A percentile compares a stretch with the other conserved stretches of the same genome.
These are phyloP conservation scores for Quercus alba DNA, from an alignment of 306 rosid species.

Conservation along the genomic window DNA sequence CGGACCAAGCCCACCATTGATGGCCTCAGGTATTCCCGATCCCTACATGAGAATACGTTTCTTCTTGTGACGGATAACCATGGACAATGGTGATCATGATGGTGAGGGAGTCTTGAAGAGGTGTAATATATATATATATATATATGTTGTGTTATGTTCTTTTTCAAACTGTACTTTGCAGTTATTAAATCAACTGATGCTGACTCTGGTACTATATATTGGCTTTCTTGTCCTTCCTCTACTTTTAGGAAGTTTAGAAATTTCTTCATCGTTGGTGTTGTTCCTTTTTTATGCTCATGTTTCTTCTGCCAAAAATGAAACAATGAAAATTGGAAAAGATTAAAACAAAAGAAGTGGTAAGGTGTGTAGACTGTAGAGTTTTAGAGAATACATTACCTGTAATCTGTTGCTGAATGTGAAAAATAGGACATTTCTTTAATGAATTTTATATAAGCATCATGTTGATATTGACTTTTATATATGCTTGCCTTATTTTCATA, in stretches of 20 bases:
- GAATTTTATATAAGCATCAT: constrained; percentile 18
- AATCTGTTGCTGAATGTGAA: neutral
- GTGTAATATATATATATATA: too few species aligned
- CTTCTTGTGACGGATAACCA: too few species aligned
- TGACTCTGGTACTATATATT: too few species aligned
- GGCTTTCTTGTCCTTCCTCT: neutral
- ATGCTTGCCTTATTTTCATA: constrained; percentile 6
- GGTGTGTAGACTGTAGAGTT: neutral
- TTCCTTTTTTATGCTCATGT: constrained; percentile 14
- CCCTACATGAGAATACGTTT: neutral
- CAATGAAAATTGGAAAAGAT: neutral
- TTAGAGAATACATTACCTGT: neutral
- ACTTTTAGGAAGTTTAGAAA: neutral
- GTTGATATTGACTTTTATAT: constrained; percentile 24
- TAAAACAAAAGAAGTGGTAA: neutral
- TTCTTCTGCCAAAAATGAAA: neutral
- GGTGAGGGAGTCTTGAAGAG: too few species aligned
- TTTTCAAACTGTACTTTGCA: too few species aligned
- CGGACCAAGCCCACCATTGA: constrained; percentile 41
- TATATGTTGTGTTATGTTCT: too few species aligned
- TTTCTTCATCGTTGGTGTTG: neutral
- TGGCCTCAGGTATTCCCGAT: constrained; percentile 52
- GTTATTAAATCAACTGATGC: too few species aligned
- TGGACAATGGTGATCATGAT: too few species aligned
- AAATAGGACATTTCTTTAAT: neutral